Base-by-base conservation (phyloP, 129 eudicot genomes). In the Pseudognaphalium luteoalbum region DNA sequence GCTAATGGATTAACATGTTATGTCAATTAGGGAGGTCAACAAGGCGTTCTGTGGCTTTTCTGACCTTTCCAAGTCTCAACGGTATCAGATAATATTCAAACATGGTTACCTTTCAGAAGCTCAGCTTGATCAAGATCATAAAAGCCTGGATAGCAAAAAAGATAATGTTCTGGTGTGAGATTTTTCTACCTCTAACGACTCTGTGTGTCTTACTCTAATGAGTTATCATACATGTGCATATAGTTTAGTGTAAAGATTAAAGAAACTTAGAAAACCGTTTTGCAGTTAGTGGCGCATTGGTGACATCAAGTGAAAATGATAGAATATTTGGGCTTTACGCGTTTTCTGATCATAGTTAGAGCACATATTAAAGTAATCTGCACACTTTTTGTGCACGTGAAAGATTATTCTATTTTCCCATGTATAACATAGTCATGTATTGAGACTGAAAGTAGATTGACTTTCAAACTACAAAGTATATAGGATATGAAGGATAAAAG, bases 31-130 rank as follows among this genome's bases (percentile, higher is more conserved):
- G 86, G 99, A 95, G 86, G 78, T 86, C 39, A 95, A 91, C 79
- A 91, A 95, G 87, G 97, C 99, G 54, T 89, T 89, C 44, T 86
- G 92, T 83, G 99, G 97, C 79, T 95, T 95, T 74, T 52, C 81
- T 54, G 87, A 89, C 79, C 87, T 83, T 32, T 47, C 71, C 64
- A 88, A 87, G 77, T 65, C 35, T 79, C 81, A 83, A 73, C 79
- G 68, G 58, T 77, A 83, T 82, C 74, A 73, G 76, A 83, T 17
- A 17, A 34, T 84, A 16, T 71, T 84, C 59, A 50, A 72, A 75
- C 79, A 61, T 41, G 71, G 72, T 37, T 68, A 37, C 33, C 52
- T 16, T 73, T 73, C 44, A 74, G 74, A 56, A 61, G 64, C 76
- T 76, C 76, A 76, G 73, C 76, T 21, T 76, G 78, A 71, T 71